Percentiles rank a stretch among this genome's conserved stretches.
phyloP scores from a whole-genome alignment of 441 rosid genomes.

The Arabidopsis lyrata region DNA sequence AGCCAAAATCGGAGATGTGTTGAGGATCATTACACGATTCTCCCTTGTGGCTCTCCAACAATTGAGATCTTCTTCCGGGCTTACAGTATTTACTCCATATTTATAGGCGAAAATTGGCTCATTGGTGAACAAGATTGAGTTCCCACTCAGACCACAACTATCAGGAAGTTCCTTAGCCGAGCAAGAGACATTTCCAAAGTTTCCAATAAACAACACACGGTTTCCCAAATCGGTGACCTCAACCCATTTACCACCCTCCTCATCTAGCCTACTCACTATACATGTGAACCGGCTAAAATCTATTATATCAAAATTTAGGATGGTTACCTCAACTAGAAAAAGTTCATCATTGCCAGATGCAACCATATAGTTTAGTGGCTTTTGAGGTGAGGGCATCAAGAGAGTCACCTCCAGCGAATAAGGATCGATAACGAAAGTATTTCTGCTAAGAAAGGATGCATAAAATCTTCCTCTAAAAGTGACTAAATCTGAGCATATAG shows the following conservation, averaged over 20 bases:
- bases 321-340: background rate
- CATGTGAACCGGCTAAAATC: background rate
- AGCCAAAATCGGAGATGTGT: background rate
- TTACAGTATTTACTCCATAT: background rate
- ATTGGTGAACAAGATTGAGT: background rate
- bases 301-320: background rate
- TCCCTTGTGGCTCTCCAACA: constrained; percentile 3
- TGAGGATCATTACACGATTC: background rate
- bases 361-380: background rate
- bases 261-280: constrained; percentile 13
- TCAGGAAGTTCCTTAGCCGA: background rate
- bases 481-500: background rate
- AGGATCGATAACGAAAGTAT: constrained; percentile 4
- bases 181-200: background rate
- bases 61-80: background rate
- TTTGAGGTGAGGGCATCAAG: background rate
- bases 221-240: constrained; percentile 1
- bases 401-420: background rate
- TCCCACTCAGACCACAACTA: constrained; percentile 2
- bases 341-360: constrained; percentile 21
- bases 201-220: constrained; percentile 1
- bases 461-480: constrained; percentile 25
- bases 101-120: background rate
- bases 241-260: background rate
- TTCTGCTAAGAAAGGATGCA: background rate